Base-by-base conservation (phyloP, 768 basidiomycete species). In the Suillus cothurnatus region DNA sequence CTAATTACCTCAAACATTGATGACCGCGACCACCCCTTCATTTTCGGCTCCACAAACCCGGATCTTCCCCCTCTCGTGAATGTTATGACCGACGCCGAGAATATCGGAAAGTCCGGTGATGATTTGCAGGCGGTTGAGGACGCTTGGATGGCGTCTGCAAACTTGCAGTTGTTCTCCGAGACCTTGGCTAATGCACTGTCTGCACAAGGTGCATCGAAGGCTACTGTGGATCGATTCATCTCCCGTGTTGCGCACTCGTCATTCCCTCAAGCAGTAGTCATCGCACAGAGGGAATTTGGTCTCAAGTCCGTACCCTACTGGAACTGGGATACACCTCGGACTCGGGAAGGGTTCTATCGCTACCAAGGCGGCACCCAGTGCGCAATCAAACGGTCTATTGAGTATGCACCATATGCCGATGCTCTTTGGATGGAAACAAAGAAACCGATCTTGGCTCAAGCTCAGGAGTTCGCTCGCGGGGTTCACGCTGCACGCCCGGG, bases 341-440 rank as follows among this genome's bases (percentile, higher is more conserved):
- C 97, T 0, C 88, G 96, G 65, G 97, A 99, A 77, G 97, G 97
- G 49, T 99, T 87, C 82, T 99, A 95, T 84, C 88, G 97, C 68
- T 98, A 97, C 83, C 93, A 96, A 78, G 96, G 97, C 66, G 97
- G 97, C 9, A 99, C 96, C 6, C 89, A 93, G 74, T 96, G 95
- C 73, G 95, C 95, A 12, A 85, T 99, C 72, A 90, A 93, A 78
- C 93, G 97, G 65, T 92, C 92, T 21, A 82, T 95, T 65, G 95
- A 94, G 32, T 98, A 94, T 72, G 95, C 95, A 34, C 97, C 96
- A 4, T 95, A 96, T 77, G 92, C 94, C 60, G 95, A 96, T 77
- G 79, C 93, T 62, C 73, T 96, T 70, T 95, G 94, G 94, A 96
- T 96, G 95, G 94, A 96, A 83, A 99, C 97, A 55, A 94, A 95